Evolutionary conservation across 176 grass and related monocot species (phyloP), one percentile per base, ranked within the genome.

Genomic region (Puccinellia tenuiflora): DNA sequence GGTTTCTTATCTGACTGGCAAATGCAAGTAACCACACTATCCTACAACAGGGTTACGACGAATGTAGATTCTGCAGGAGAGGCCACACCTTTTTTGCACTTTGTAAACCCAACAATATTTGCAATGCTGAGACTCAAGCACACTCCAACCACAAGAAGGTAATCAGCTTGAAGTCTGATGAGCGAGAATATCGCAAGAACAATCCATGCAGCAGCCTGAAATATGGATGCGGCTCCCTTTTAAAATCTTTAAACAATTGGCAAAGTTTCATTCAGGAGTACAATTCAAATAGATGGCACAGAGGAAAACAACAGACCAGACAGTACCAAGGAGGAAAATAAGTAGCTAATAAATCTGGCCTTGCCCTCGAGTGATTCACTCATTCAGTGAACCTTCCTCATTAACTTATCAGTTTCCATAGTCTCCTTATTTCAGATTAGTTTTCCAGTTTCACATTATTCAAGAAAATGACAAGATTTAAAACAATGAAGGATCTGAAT

Each of bases 101-200:
- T 99, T 35, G 96, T 99, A 86, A 99, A 99, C n/a, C 96, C 96
- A 91, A 99, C 79, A 74, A 99, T 99, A 77, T 99, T 99, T 69
- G 96, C 96, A 81, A 99, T 63, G 50, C 93, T 94, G 47, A 99
- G 89, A 62, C 61, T 99, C 81, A 99, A 92, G 84, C 96, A 99
- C 90, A 99, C 96, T 87, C 93, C 96, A 62, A 99, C 52, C 64
- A 96, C 96, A 48, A 99, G 92, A 82, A 99, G 89, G 80, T 93
- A 98, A 90, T 98, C 96, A 82, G 96, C 96, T 84, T 98, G 90
- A 80, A 95, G 88, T 73, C 91, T 89, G 80, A 98, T 88, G 61
- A 98, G 90, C 81, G 97, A 99, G 78, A 99, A 99, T 85, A 99
- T 89, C 65, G 80, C 97, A n/a, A 99, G 92, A 73, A 99, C 50